A percentile compares a stretch with the other conserved stretches of the same genome.
Conservation (phyloP, 2,329 filamentous ascomycete genomes). For the Blumeriella jaapii region DNA sequence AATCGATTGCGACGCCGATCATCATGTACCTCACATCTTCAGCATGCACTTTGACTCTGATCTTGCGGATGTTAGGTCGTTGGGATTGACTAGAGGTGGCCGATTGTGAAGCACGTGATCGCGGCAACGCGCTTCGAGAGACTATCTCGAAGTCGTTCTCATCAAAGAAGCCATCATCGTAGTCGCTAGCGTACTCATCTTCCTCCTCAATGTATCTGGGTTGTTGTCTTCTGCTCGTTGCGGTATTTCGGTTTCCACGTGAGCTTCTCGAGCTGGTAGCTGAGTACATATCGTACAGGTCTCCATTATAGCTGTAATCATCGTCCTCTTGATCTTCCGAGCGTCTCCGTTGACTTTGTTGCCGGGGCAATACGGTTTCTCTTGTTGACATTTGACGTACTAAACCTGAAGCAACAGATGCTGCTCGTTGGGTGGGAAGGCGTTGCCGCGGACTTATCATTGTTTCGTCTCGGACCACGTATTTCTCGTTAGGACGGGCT, state of each 20-base stretch:
- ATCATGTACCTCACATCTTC: conserved; percentile 91
- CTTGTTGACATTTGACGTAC: conserved; percentile 26
- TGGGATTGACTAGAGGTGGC: conserved; percentile 42
- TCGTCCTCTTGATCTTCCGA: conserved; percentile 37
- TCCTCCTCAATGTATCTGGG: conserved; percentile 70
- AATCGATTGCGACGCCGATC: conserved; percentile 61
- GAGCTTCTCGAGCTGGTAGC: conserved; percentile 26
- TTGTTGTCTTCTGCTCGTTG: conserved; percentile 32
- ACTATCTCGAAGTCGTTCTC: conserved; percentile 75
- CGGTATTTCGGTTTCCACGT: conserved; percentile 30
- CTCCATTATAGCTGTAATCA: conserved; percentile 50
- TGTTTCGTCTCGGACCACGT: conserved; percentile 25
- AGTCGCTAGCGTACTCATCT: conserved; percentile 62
- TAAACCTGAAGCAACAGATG: conserved; percentile 38
- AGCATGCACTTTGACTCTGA: conserved; percentile 84
- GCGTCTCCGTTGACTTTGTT: conserved; percentile 18
- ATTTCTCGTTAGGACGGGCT: conserved; percentile 35
- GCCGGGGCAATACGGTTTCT: conserved; percentile 20
- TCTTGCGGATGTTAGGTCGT: conserved; percentile 58
- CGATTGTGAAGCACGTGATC: conserved; percentile 30
- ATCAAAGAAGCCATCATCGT: conserved; percentile 59
- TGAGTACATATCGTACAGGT: conserved; percentile 53
- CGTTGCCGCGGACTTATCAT: conserved; percentile 29
- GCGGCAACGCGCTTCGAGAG: conserved; percentile 35
- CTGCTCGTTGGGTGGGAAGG: conserved; percentile 36